These are phyloP conservation scores for Raffaelea deltoideospora DNA, from an alignment of 2,329 filamentous ascomycete genomes.

Conservation along the genomic window DNA sequence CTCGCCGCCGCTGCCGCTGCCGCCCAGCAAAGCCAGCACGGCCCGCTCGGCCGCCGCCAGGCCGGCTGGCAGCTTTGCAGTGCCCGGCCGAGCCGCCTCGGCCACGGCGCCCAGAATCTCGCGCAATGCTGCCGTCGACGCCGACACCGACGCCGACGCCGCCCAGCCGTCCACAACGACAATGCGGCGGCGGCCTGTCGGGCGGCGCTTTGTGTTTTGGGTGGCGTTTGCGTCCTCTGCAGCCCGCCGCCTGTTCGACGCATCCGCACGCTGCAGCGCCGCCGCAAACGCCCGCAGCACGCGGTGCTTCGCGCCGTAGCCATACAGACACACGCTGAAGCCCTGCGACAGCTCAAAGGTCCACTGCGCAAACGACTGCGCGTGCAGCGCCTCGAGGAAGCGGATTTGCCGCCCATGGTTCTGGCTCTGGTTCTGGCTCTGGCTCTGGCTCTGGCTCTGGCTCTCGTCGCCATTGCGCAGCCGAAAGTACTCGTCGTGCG, in stretches of 20 bases:
- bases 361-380: constrained; percentile 81
- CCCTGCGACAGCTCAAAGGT: constrained; percentile 72
- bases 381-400: constrained; percentile 60
- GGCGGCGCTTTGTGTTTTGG: too few relatives aligned
- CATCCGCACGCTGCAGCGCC: constrained; percentile 40
- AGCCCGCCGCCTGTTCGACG: too few relatives aligned
- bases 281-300: constrained; percentile 64
- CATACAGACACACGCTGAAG: constrained; percentile 84
- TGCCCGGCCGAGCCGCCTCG: constrained; percentile 33
- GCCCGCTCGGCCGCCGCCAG: constrained; percentile 53
- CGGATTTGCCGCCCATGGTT: constrained; percentile 30
- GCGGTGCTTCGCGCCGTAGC: constrained; percentile 75
- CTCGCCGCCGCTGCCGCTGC: constrained; percentile 21
- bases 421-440: constrained; percentile 23
- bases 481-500: constrained; percentile 83
- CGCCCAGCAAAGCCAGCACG: constrained; percentile 42
- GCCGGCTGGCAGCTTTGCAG: constrained; percentile 32
- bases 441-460: constrained; percentile 36
- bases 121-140: constrained; percentile 35
- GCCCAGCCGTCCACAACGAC: constrained; percentile 1
- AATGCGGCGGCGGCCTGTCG: constrained; percentile 11
- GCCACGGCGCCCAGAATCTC: constrained; percentile 58
- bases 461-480: constrained; percentile 44
- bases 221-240: too few relatives aligned
- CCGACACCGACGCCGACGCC: constrained; percentile 1